Base-by-base conservation (phyloP, 352 stramenopile species). In the Plasmopara viticola region DNA sequence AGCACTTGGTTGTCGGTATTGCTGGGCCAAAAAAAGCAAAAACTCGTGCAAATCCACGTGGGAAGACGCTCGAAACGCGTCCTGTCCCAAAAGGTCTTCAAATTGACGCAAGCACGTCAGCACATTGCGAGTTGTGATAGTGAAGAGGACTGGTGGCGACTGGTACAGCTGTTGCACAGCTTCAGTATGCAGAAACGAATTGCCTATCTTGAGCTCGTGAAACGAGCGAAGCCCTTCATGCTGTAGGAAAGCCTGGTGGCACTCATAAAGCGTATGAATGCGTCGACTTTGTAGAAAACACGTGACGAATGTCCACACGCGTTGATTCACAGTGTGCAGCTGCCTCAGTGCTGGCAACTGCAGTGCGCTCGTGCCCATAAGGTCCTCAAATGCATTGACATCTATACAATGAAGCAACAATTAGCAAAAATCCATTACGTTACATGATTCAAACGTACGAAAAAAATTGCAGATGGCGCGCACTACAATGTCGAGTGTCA, bases 271-370 rank as follows among this genome's bases (percentile, higher is more conserved):
- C 44, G 81, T 91, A 49, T 90, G 71, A 42, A 91, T 56, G 33
- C 78, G 78, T 8, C 78, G 76, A 38, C 72, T 83, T 44, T 89
- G 78, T 48, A 78, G 66, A 54, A 80, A 91, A 53, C 78, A 88
- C 13, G 78, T 86, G 44, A 88, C 75, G 33, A 91, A 91, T 9
- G 64, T 86, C 81, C 81, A 91, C 50, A 91, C 66, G 14, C 81
- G 76, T 68, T 88, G 75, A 53, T 86, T 81, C 42, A 85, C 59
- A 37, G 66, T 65, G 44, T 88, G 72, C 28, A 91, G 42, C 29
- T 89, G 74, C 0, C 73, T 58, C 29, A 91, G 56, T 18, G 51
- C 58, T 6, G 74, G 69, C 9, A 87, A 42, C 37, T 84, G 72
- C 52, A 79, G 49, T 1, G 76, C 64, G 18, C 44, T 58, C 2